phyloP scores from a whole-genome alignment of 768 basidiomycete species.

The Lactarius trivialis region DNA sequence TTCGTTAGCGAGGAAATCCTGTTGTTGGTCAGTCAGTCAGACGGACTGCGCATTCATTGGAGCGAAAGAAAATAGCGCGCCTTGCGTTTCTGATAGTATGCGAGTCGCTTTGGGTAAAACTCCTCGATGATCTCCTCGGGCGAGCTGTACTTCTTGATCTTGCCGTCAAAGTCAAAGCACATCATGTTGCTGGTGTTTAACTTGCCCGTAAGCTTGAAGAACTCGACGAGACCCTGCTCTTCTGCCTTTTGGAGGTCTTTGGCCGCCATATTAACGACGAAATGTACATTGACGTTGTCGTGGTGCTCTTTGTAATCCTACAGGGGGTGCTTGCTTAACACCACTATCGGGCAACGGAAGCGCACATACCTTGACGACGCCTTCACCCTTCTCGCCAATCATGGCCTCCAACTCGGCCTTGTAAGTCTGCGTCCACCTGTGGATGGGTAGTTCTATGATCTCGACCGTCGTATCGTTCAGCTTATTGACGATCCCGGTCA shows the following conservation, averaged over 20 bases:
- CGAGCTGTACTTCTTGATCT: slow-evolving; percentile 87
- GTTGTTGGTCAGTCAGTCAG: background rate
- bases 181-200: slow-evolving; percentile 96
- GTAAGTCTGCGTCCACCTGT: slow-evolving; percentile 90
- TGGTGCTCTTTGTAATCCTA: slow-evolving; percentile 98
- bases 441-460: slow-evolving; percentile 91
- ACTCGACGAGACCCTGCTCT: slow-evolving; percentile 81
- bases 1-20: slow-evolving; percentile 84
- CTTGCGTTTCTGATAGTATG: slow-evolving; percentile 95
- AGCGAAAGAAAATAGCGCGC: slow-evolving; percentile 34
- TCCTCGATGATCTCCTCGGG: slow-evolving; percentile 91
- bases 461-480: slow-evolving; percentile 85
- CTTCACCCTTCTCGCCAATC: slow-evolving; percentile 80
- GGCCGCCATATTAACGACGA: slow-evolving; percentile 71
- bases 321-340: background rate
- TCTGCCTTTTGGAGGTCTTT: slow-evolving; percentile 84
- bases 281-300: slow-evolving; percentile 87
- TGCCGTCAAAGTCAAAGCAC: slow-evolving; percentile 92
- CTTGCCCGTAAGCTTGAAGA: slow-evolving; percentile 83
- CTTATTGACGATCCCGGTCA: slow-evolving; percentile 67
- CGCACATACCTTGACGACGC: slow-evolving; percentile 62
- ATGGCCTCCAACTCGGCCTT: slow-evolving; percentile 88
- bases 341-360: background rate
- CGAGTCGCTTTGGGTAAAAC: slow-evolving; percentile 83
- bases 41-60: background rate